These are phyloP conservation scores for Backusella morwellensis DNA, from an alignment of 192 early-diverging fungal genomes.

Conservation along the genomic window DNA sequence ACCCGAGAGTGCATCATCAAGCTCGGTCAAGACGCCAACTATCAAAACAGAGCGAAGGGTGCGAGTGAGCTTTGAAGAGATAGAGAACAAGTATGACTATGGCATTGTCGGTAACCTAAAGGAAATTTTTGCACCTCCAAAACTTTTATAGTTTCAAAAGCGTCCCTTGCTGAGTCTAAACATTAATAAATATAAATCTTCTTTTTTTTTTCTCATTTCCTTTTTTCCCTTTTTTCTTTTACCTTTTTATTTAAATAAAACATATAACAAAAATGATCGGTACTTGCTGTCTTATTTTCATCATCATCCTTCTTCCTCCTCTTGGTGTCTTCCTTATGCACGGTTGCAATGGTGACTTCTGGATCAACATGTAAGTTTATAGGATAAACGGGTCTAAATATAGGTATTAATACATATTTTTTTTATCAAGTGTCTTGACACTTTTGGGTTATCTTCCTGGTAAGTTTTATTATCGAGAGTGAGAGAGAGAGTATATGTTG, in stretches of 20 bases:
- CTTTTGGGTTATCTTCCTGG: conserved; percentile 31
- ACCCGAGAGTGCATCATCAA: neutral
- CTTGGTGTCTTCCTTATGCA: conserved; percentile 53
- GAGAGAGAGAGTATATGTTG: neutral
- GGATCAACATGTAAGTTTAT: conserved; percentile 46
- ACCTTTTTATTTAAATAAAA: neutral
- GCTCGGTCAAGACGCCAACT: neutral
- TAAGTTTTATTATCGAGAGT: neutral
- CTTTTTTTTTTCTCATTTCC: neutral
- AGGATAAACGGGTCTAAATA: neutral
- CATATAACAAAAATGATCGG: conserved; percentile 15
- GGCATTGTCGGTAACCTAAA: conserved; percentile 31
- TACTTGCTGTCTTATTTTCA: conserved; percentile 35
- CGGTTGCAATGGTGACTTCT: conserved; percentile 42
- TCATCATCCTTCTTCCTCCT: conserved; percentile 43
- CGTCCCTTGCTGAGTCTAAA: neutral
- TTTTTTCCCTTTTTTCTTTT: neutral
- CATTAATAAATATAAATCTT: too few relatives aligned
- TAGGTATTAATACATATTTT: neutral
- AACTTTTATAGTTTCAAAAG: neutral
- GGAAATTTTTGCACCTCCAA: conserved; percentile 33
- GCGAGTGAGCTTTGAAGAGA: conserved; percentile 29
- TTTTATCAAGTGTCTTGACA: conserved; percentile 9
- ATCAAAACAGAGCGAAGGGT: neutral
- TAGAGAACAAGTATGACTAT: conserved; percentile 39